Percentiles rank a stretch among this genome's conserved stretches.
phyloP scores from a whole-genome alignment of 768 basidiomycete genomes.

The Hemileccinum impolitum region DNA sequence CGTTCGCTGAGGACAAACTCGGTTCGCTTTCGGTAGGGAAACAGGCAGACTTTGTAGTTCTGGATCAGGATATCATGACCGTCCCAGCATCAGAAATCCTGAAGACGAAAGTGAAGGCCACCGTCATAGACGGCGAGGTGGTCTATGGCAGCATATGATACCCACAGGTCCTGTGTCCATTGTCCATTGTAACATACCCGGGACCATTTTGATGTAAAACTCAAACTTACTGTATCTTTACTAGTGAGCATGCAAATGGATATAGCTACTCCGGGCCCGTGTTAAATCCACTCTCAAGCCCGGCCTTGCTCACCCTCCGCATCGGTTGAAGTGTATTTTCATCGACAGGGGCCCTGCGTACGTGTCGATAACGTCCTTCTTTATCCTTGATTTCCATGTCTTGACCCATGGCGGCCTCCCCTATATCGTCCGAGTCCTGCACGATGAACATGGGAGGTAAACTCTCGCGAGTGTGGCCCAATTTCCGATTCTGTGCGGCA shows the following conservation, averaged over 20 bases:
- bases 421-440: conserved; percentile 27
- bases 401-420: conserved; percentile 53
- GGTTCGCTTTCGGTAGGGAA: conserved; percentile 78
- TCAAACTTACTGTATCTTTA: neutral
- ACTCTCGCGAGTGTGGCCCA: conserved; percentile 71
- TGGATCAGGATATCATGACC: conserved; percentile 78
- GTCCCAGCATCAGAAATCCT: conserved; percentile 60
- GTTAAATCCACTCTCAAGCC: conserved; percentile 67
- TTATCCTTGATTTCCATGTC: conserved; percentile 89
- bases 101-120: conserved; percentile 61
- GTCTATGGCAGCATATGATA: conserved; percentile 50
- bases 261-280: conserved; percentile 13
- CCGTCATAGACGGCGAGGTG: conserved; percentile 71
- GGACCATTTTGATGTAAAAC: neutral
- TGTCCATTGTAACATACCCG: neutral
- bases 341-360: conserved; percentile 82
- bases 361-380: conserved; percentile 82
- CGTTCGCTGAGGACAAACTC: conserved; percentile 65
- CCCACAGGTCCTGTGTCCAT: too few species aligned
- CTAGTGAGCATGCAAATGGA: conserved; percentile 5
- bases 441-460: conserved; percentile 36
- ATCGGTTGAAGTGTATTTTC: conserved; percentile 86
- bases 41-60: conserved; percentile 83
- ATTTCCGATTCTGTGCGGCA: conserved; percentile 49
- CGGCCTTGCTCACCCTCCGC: conserved; percentile 90